A percentile compares a stretch with the other conserved stretches of the same genome.
phyloP scores from a whole-genome alignment of 192 early-diverging fungal genomes.

The Coemansia sp. region DNA sequence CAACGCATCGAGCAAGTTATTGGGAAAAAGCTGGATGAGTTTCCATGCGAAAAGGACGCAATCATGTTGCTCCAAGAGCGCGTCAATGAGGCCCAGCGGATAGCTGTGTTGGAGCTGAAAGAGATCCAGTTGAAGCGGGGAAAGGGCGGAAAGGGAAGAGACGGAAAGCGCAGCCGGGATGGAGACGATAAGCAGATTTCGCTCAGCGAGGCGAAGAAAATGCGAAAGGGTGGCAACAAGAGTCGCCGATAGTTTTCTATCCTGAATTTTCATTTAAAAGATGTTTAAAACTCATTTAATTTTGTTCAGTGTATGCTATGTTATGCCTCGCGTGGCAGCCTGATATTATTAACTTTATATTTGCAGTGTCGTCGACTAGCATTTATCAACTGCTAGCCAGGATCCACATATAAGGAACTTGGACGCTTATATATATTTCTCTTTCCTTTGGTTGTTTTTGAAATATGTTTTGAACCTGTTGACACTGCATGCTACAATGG shows the following conservation, averaged over 20 bases:
- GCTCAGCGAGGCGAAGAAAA: constrained; percentile 45
- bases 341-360: too few relatives aligned
- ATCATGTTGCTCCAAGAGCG: constrained; percentile 92
- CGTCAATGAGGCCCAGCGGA: constrained; percentile 85
- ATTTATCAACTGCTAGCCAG: too few relatives aligned
- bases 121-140: constrained; percentile 55
- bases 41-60: constrained; percentile 78
- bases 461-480: too few relatives aligned
- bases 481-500: too few relatives aligned
- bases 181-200: constrained; percentile 55
- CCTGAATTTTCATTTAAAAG: neutral
- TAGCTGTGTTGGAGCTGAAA: constrained; percentile 84
- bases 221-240: constrained; percentile 24
- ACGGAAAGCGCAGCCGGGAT: neutral
- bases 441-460: too few relatives aligned
- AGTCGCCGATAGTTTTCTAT: neutral
- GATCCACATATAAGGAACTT: too few relatives aligned
- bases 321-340: too few relatives aligned
- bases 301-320: too few relatives aligned
- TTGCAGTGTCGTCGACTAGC: too few relatives aligned
- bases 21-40: constrained; percentile 82
- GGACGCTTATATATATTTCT: too few relatives aligned
- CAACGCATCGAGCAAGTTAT: constrained; percentile 92
- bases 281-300: too few relatives aligned
- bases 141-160: constrained; percentile 34